Conservation (phyloP, 352 stramenopile species). For the Phytophthora fragariae region DNA sequence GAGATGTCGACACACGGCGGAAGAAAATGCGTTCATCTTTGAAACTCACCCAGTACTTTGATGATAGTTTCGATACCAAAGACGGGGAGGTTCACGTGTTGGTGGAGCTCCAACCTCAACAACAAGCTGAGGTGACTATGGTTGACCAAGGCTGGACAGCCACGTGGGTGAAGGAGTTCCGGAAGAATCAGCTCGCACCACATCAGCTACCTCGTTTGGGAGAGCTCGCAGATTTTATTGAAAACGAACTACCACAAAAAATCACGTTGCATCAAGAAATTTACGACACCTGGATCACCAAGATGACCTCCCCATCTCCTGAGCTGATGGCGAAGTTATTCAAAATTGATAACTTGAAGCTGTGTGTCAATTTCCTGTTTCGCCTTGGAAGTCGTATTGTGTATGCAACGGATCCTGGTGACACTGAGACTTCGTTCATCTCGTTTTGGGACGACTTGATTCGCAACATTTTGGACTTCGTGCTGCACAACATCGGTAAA, state of each 20-base stretch:
- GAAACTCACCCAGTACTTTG: neutral
- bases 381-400: neutral
- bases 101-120: neutral
- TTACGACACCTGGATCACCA: neutral
- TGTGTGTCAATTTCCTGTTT: neutral
- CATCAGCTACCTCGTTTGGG: neutral
- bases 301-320: neutral
- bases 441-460: slow-evolving; percentile 44
- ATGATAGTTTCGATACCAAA: neutral
- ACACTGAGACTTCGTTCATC: slow-evolving; percentile 36
- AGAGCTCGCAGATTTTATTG: neutral
- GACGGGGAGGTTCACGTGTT: neutral
- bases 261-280: neutral
- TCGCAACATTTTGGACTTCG: slow-evolving; percentile 32
- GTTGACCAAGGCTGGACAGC: neutral
- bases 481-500: slow-evolving; percentile 24
- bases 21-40: neutral
- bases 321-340: too few species aligned
- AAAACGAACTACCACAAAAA: neutral
- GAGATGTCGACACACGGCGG: neutral
- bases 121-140: neutral
- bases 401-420: slow-evolving; percentile 12
- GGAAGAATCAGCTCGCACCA: neutral
- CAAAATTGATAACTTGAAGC: too few species aligned
- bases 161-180: neutral